Conservation (phyloP, 805 yeast genomes). For the Scheffersomyces lignosus region DNA sequence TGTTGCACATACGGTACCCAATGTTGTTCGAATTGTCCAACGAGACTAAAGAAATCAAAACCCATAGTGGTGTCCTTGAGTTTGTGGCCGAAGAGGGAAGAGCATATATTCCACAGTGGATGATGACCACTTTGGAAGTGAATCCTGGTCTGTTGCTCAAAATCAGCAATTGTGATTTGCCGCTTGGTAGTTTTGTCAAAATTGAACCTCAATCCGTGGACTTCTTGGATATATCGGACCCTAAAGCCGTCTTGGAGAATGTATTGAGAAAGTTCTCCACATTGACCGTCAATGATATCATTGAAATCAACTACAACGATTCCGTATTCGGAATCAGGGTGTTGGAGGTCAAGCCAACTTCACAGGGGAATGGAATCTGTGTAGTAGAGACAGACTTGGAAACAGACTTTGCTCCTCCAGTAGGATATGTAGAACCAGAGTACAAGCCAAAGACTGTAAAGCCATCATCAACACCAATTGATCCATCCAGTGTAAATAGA, state of each 20-base stretch:
- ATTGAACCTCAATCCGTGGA: conserved; percentile 94
- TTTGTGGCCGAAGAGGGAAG: conserved; percentile 98
- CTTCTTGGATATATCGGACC: conserved; percentile 90
- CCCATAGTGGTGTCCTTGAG: conserved; percentile 94
- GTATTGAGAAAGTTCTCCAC: conserved; percentile 89
- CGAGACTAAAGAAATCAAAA: conserved; percentile 56
- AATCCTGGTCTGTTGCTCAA: conserved; percentile 81
- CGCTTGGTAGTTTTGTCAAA: conserved; percentile 85
- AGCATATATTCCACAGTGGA: conserved; percentile 94
- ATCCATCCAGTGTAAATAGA: conserved; percentile 33
- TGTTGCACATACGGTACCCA: conserved; percentile 91
- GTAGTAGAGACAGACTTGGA: conserved; percentile 96
- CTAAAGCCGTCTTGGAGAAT: conserved; percentile 93
- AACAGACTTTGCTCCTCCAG: conserved; percentile 98
- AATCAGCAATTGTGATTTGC: conserved; percentile 74
- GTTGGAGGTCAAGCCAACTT: conserved; percentile 82
- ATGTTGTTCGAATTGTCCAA: conserved; percentile 85
- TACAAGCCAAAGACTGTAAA: conserved; percentile 43
- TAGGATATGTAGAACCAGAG: conserved; percentile 95
- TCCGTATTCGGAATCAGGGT: conserved; percentile 77
- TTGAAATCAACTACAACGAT: conserved; percentile 83
- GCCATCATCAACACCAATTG: conserved; percentile 32
- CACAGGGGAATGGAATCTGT: conserved; percentile 67
- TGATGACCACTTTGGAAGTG: conserved; percentile 74
- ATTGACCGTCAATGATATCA: conserved; percentile 76